Evolutionary conservation across 2,329 filamentous ascomycete genomes (phyloP).

Genomic region (Helminthosporium solani): DNA sequence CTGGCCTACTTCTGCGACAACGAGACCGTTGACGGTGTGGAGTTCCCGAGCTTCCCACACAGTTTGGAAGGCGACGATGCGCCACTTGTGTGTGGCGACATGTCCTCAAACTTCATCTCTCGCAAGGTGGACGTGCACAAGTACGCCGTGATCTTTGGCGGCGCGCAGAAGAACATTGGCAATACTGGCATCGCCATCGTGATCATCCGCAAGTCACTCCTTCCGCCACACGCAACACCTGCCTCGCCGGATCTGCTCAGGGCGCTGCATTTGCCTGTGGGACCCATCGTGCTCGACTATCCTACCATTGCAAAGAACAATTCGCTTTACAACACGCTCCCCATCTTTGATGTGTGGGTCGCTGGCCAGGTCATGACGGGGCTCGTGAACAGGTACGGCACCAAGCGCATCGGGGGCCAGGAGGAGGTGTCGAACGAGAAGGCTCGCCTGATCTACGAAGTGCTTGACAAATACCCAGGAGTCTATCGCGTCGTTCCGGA

Average conservation of each 20-base stretch:
- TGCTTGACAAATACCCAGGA: constrained; percentile 70
- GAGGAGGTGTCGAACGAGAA: constrained; percentile 73
- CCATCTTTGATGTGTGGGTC: constrained; percentile 91
- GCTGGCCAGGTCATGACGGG: constrained; percentile 84
- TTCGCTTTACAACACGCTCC: constrained; percentile 92
- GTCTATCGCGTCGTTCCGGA: constrained; percentile 79
- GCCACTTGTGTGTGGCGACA: constrained; percentile 79
- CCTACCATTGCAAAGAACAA: constrained; percentile 88
- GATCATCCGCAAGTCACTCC: constrained; percentile 76
- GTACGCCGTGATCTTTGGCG: constrained; percentile 82
- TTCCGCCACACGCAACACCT: constrained; percentile 61
- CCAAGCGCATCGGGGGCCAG: constrained; percentile 72
- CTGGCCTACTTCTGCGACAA: constrained; percentile 92
- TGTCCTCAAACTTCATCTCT: constrained; percentile 92
- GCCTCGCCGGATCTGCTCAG: constrained; percentile 70
- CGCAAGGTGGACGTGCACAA: constrained; percentile 74
- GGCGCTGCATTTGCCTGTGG: constrained; percentile 71
- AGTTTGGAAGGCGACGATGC: constrained; percentile 65
- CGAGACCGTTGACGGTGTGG: constrained; percentile 90
- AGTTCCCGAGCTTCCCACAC: constrained; percentile 75
- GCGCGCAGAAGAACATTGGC: constrained; percentile 93
- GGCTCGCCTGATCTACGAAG: constrained; percentile 71
- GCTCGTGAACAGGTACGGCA: constrained; percentile 64
- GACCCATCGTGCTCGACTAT: constrained; percentile 79
- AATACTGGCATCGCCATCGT: constrained; percentile 82